Base-by-base conservation (phyloP, 225 moss, liverwort and hornwort genomes). In the Marchantia paleacea region DNA sequence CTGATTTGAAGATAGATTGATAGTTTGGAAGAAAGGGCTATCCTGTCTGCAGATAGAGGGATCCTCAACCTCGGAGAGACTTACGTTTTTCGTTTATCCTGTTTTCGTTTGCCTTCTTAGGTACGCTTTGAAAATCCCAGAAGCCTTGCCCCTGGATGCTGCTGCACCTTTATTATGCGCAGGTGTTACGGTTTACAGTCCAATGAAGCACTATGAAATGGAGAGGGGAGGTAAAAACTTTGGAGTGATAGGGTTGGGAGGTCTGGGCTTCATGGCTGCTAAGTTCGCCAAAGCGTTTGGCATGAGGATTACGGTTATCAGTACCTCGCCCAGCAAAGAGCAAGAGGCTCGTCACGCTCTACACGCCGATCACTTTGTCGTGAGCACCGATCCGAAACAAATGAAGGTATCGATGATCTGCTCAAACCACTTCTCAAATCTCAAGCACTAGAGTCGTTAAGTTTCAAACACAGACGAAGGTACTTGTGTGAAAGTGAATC, bases 151-250 rank as follows among this genome's bases (percentile, higher is more conserved):
- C 3, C 58, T 89, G 72, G 86, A 86, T 68, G 84, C 82, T 70
- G 84, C 92, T 26, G 92, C 94, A 0, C 94, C 94, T 2, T 50
- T 96, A 73, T 80, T 94, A 20, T 94, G 94, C 72, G 96, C 94
- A 0, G 96, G 96, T 7, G 88, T 94, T 1, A 89, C 89, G 7
- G 89, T 89, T 60, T 89, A 89, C 79, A 89, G 89, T 76, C 89
- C 89, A 10, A 89, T 86, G 89, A 86, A 84, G 72, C 89, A 86
- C 55, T 86, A 86, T 65, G 86, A 86, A 57, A 86, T 86, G 89
- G 86, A 86, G 71, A 84, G 75, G 54, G 86, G 86, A 24, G 89
- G 89, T 22, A 89, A 89, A 78, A 86, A 76, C 51, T 86, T 89
- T 49, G 89, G 86, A 20, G 89, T 89, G 49, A 86, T 86, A 19